Evolutionary conservation across 176 grass and related monocot genomes (phyloP).

Genomic region (Aegilops bicornis): DNA sequence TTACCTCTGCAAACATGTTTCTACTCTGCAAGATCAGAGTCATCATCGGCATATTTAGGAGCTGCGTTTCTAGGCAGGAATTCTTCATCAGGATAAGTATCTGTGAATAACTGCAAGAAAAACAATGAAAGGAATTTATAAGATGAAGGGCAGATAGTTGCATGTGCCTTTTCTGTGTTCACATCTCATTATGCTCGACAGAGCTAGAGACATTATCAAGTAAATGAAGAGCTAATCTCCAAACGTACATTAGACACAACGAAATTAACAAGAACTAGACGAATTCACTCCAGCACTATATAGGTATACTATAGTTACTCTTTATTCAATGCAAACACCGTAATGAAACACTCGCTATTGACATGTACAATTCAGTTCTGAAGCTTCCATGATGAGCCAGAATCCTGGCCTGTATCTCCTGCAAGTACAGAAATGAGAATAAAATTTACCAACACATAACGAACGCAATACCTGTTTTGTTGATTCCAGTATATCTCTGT

Average conservation of each 20-base stretch:
- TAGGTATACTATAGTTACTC: constrained; percentile 2
- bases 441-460: constrained; percentile 18
- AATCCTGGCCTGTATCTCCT: constrained; percentile 20
- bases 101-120: constrained; percentile 62
- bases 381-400: background rate
- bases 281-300: background rate
- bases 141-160: constrained; percentile 11
- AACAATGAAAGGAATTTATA: constrained; percentile 22
- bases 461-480: constrained; percentile 64
- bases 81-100: constrained; percentile 70
- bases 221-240: constrained; percentile 27
- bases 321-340: background rate
- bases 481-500: constrained; percentile 63
- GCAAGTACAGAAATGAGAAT: constrained; percentile 27
- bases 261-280: background rate
- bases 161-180: background rate
- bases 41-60: constrained; percentile 49
- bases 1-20: constrained; percentile 29
- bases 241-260: constrained; percentile 21
- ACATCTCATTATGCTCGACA: constrained; percentile 10
- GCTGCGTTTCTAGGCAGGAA: constrained; percentile 61
- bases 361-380: constrained; percentile 11
- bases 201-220: background rate
- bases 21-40: constrained; percentile 47
- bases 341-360: constrained; percentile 13